These are phyloP conservation scores for Yarrowia sp. DNA, from an alignment of 805 yeast genomes.

Conservation along the genomic window DNA sequence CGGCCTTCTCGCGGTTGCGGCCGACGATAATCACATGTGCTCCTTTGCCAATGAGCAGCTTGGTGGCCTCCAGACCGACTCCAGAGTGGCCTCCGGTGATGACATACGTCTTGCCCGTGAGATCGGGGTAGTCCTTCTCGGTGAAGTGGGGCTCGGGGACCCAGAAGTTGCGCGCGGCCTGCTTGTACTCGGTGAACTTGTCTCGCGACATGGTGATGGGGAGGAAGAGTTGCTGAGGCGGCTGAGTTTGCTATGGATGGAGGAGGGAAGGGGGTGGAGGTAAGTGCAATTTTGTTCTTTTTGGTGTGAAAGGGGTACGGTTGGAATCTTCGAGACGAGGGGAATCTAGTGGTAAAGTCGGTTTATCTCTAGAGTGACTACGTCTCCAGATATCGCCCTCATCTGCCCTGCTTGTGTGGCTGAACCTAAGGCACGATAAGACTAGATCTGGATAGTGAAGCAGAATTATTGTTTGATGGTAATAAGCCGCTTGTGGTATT, in stretches of 20 bases:
- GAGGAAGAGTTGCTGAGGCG: neutral
- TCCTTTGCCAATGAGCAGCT: constrained; percentile 37
- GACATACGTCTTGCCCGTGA: constrained; percentile 39
- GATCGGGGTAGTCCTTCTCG: constrained; percentile 40
- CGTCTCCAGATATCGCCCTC: no score
- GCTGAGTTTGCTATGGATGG: no score
- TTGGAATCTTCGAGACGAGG: no score
- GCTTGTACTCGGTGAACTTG: constrained; percentile 15
- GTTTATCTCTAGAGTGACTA: no score
- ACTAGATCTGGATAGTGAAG: neutral
- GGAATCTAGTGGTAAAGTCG: no score
- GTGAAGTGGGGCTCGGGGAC: constrained; percentile 28
- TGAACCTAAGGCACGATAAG: constrained; percentile 1
- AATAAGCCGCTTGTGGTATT: no score
- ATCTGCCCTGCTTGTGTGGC: neutral
- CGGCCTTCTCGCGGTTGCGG: constrained; percentile 41
- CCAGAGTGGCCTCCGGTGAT: constrained; percentile 43
- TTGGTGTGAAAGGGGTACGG: no score
- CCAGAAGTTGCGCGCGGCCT: constrained; percentile 7
- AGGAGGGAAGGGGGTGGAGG: no score
- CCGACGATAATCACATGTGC: constrained; percentile 44
- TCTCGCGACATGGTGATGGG: neutral
- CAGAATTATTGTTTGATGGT: no score
- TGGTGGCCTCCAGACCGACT: constrained; percentile 40
- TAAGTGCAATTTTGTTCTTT: no score